These are phyloP conservation scores for Tolypocladium ovalisporum DNA, from an alignment of 2,329 filamentous ascomycete species.

Conservation along the genomic window DNA sequence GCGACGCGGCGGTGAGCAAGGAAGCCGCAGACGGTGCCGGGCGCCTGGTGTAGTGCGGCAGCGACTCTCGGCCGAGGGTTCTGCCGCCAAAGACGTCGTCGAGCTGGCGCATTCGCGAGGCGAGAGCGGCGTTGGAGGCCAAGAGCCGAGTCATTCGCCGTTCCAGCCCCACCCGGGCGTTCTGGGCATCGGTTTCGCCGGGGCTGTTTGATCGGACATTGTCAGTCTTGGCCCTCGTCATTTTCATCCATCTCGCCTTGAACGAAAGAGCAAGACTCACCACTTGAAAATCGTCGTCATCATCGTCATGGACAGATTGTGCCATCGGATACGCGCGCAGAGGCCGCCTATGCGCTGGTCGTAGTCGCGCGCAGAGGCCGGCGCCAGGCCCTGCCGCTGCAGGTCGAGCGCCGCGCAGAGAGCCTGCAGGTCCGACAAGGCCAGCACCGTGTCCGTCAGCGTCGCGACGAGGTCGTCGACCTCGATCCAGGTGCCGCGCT, in stretches of 20 bases:
- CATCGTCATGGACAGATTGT: slow-evolving; percentile 27
- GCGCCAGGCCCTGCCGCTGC: not conserved
- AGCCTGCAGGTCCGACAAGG: slow-evolving; percentile 20
- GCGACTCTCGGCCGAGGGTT: slow-evolving; percentile 4
- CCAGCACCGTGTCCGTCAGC: slow-evolving; percentile 23
- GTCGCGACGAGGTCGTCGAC: slow-evolving; percentile 22
- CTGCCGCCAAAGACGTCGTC: slow-evolving; percentile 11
- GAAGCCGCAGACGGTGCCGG: not conserved
- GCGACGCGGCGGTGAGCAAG: not conserved
- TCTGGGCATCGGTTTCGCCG: slow-evolving; percentile 23
- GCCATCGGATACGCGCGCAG: slow-evolving; percentile 23
- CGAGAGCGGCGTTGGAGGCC: slow-evolving; percentile 21
- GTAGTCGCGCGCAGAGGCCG: slow-evolving; percentile 4
- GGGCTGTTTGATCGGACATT: slow-evolving; percentile 12
- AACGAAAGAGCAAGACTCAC: slow-evolving; percentile 11
- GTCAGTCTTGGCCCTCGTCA: not conserved
- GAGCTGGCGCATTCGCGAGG: slow-evolving; percentile 18
- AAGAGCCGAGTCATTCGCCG: slow-evolving; percentile 21
- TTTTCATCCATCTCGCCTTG: no score
- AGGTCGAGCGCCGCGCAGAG: slow-evolving; percentile 11
- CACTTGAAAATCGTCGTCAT: slow-evolving; percentile 28
- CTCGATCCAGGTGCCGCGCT: slow-evolving; percentile 23
- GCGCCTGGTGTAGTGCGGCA: slow-evolving; percentile 6
- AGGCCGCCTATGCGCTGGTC: slow-evolving; percentile 16
- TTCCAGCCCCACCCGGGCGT: slow-evolving; percentile 21